Base-by-base conservation (phyloP, 1,284 basidiomycete species). In the Boletellus sp. region DNA sequence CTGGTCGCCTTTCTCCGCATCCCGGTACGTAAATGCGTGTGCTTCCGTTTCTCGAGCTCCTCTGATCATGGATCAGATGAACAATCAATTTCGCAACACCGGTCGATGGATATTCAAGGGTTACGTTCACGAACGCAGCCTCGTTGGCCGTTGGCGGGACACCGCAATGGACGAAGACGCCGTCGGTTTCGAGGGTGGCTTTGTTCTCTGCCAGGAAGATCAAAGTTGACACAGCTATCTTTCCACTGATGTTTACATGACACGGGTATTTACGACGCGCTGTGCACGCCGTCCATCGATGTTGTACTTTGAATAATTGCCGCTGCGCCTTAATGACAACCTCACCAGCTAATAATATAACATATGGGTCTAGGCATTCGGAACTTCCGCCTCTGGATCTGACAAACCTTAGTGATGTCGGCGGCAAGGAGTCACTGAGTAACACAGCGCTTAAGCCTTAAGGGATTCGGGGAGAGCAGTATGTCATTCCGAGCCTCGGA, bases 61-160 rank as follows among this genome's bases (percentile, higher is more conserved):
- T 32, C 30, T 15, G 4, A 55, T 53, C 49, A 43, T 51, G 26
- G 49, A 60, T 56, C 56, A 77, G 76, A 66, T 58, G 44, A 55
- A 71, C 50, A 58, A 67, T 33, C 60, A 50, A 8, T 58, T 69
- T 38, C 57, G 48, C 22, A 49, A 65, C 48, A 52, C 66, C 12
- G 76, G 77, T 15, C 70, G 63, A 21, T 80, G 73, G 75, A 58
- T 81, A 47, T 80, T 80, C 46, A 74, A 71, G 49, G 79, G 79
- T 47, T 81, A 80, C 58, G 53, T 81, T 44, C 71, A 80, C 49
- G 69, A 71, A 52, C 63, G 65, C 24, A 79, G 73, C 60, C 65
- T 80, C 38, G 75, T 77, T 37, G 79, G 78, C 39, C 69, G 76
- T n/a, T 79, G 78, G 78, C 71, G 78, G 47, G 76, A 77, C 49